Percentiles rank a stretch among this genome's conserved stretches.
phyloP scores from a whole-genome alignment of 1,284 basidiomycete species.

The Pseudozyma thailandica region DNA sequence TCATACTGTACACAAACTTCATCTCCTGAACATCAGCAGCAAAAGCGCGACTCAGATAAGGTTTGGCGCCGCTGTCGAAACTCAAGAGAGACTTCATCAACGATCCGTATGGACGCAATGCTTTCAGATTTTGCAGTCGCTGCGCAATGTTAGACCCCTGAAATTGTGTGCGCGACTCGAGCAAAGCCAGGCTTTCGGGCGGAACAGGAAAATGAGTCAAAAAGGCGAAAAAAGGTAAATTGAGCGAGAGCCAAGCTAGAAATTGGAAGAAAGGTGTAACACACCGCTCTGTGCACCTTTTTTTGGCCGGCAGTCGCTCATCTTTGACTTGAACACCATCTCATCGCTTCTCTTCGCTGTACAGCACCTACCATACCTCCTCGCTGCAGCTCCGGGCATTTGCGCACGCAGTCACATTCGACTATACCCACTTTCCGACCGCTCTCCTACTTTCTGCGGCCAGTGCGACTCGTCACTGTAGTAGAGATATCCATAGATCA shows the following conservation, averaged over 20 bases:
- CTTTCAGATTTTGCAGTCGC: neutral
- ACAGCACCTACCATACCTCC: neutral
- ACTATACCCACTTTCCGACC: too few species aligned
- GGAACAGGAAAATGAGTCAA: conserved; percentile 23
- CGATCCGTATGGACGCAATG: conserved; percentile 25
- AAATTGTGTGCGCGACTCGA: neutral
- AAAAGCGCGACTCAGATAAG: too few species aligned
- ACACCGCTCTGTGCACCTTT: neutral
- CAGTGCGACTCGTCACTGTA: too few species aligned
- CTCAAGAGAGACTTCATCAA: neutral
- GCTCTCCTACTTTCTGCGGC: too few species aligned
- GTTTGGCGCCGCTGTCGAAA: too few species aligned
- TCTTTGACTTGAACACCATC: neutral
- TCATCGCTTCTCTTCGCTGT: neutral
- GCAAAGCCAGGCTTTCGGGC: conserved; percentile 4
- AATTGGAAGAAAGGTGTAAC: conserved; percentile 6
- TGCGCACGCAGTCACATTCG: too few species aligned
- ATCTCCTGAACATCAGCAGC: too few species aligned
- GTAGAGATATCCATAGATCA: too few species aligned
- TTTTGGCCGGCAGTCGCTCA: neutral
- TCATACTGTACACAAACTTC: too few species aligned
- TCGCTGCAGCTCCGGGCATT: too few species aligned
- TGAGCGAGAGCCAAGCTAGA: neutral
- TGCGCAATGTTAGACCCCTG: conserved; percentile 2
- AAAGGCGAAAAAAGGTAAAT: conserved; percentile 13